Evolutionary conservation across 192 early-diverging fungal species (phyloP), one percentile per base, ranked within the genome.

Genomic region (Coemansia sp.): DNA sequence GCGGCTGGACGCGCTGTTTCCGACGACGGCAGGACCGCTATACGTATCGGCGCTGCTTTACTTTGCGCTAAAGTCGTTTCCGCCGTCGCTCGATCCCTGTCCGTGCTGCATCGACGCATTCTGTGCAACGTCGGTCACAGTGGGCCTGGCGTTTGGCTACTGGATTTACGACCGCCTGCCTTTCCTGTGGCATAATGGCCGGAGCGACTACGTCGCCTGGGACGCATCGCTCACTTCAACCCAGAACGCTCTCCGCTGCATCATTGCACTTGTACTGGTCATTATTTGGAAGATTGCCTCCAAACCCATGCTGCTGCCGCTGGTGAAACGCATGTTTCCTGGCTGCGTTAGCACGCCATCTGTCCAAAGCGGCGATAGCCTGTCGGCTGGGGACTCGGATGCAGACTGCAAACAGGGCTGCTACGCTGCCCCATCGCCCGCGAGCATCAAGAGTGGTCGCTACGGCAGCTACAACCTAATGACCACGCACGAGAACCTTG

Each of bases 41-140:
- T 64, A 70, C 59, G 50, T 67, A 5, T 23, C 36, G 17, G 53
- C 50, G 9, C 47, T 70, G 11, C 40, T 72, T 8, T 63, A 64
- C 15, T 5, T 50, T 2, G 65, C 63, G 9, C 45, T 73, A 30
- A 49, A 38, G 9, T 47, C 55, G 8, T 64, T 80, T 11, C 79
- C 74, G 10, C 55, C 51, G 17, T 60, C 77, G 25, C 65, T 69
- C 21, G 74, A 76, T 19, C 51, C 54, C 38, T 80, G 79, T 15
- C 79, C 79, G 27, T 80, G 79, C 53, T 77, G 60, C 35, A 61
- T 73, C 26, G 79, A 80, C 53, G 58, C 69, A 3, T 62, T 66
- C 21, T 77, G 69, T 21, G 69, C 74, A 9, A 61, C 60, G 2
- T 68, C 70, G 0, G 79, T 77, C 26, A 73, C 69, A 0, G 34